These are phyloP conservation scores for Trametes versicolor DNA, from an alignment of 1,284 basidiomycete genomes.

Conservation along the genomic window DNA sequence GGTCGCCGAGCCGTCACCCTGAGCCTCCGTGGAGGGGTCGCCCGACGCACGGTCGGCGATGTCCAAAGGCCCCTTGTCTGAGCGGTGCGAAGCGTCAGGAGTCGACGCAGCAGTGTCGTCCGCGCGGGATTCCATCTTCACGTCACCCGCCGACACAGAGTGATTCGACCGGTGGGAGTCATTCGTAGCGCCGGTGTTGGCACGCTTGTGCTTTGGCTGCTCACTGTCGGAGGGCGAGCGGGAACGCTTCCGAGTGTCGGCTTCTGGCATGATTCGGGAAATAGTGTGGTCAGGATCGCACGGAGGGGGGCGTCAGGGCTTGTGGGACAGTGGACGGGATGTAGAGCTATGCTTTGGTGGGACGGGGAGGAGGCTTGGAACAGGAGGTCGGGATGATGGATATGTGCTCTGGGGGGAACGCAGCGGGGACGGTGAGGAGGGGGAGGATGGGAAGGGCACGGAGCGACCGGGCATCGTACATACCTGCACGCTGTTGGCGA, in stretches of 20 bases:
- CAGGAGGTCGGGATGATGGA: conserved; percentile 40
- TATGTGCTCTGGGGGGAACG: conserved; percentile 44
- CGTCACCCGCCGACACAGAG: conserved; percentile 59
- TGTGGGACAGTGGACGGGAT: conserved; percentile 42
- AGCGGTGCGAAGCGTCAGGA: conserved; percentile 52
- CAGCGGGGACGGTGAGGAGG: conserved; percentile 47
- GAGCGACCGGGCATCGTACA: conserved; percentile 39
- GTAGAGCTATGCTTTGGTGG: conserved; percentile 30
- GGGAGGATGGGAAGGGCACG: conserved; percentile 46
- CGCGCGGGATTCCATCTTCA: conserved; percentile 66
- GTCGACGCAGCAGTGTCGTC: conserved; percentile 68
- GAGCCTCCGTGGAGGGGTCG: conserved; percentile 41
- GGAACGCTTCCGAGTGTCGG: conserved; percentile 86
- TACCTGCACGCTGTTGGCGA: conserved; percentile 39
- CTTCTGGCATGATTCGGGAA: conserved; percentile 77
- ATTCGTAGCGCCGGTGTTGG: conserved; percentile 76
- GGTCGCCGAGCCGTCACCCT: conserved; percentile 46
- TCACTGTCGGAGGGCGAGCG: conserved; percentile 86
- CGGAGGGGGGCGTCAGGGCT: conserved; percentile 39
- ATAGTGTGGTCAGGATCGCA: conserved; percentile 47
- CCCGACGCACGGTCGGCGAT: conserved; percentile 36
- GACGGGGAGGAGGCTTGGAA: conserved; percentile 42
- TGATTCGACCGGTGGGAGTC: conserved; percentile 51
- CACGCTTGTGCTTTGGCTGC: conserved; percentile 82
- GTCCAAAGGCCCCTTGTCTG: conserved; percentile 39